Evolutionary conservation across 352 stramenopile species (phyloP).

Genomic region (Phytophthora sojae): DNA sequence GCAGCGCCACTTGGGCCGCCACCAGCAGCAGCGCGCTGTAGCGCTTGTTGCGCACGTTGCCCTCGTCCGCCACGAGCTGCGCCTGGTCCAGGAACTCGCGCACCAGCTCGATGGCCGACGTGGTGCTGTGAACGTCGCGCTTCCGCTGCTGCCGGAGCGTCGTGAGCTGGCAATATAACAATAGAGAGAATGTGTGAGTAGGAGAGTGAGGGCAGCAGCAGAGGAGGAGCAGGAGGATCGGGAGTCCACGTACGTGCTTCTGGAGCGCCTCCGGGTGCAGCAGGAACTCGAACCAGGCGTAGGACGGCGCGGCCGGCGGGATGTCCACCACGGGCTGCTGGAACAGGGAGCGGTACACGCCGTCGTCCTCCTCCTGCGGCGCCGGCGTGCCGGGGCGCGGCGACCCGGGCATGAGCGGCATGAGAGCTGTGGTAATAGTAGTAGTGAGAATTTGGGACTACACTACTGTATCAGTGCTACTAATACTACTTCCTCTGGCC

Average conservation of each 20-base stretch:
- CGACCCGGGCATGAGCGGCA: conserved; percentile 72
- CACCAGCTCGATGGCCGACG: conserved; percentile 79
- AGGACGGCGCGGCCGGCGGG: conserved; percentile 66
- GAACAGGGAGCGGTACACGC: conserved; percentile 87
- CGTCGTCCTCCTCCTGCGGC: conserved; percentile 60
- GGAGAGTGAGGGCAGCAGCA: neutral
- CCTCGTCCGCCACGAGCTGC: conserved; percentile 81
- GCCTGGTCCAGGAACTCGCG: conserved; percentile 87
- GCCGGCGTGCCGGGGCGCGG: conserved; percentile 55
- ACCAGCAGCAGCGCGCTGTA: conserved; percentile 76
- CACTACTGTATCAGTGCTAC: no score
- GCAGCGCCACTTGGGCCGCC: conserved; percentile 76
- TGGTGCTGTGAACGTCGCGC: conserved; percentile 57
- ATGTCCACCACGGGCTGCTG: conserved; percentile 84
- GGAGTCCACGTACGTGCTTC: conserved; percentile 57
- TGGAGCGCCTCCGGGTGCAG: conserved; percentile 79
- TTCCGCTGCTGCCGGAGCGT: conserved; percentile 59
- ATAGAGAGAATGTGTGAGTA: neutral
- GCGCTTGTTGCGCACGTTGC: conserved; percentile 77
- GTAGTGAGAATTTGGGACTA: no score
- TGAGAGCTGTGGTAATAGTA: no score
- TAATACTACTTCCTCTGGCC: no score
- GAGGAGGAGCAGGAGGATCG: neutral
- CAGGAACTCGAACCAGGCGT: conserved; percentile 90
- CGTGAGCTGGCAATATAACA: conserved; percentile 42